phyloP scores from a whole-genome alignment of 257 asterid genomes.

The Lavandula angustifolia region DNA sequence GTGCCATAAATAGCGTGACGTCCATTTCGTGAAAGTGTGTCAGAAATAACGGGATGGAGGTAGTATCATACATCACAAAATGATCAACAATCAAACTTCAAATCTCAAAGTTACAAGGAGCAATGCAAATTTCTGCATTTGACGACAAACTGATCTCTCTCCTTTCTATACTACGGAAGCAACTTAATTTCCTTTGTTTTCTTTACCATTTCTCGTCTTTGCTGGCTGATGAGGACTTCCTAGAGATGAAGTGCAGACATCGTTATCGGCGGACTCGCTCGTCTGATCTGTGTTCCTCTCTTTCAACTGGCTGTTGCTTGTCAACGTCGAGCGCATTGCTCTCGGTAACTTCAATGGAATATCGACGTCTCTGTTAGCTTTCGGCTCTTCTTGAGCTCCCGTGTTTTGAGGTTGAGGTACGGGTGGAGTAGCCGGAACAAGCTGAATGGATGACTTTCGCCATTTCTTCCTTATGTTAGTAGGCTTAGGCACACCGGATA shows the following conservation, averaged over 20 bases:
- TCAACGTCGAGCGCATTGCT: conserved; percentile 59
- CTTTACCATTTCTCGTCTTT: conserved; percentile 54
- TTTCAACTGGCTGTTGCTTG: conserved; percentile 57
- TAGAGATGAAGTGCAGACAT: conserved; percentile 36
- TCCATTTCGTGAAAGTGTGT: too few species aligned
- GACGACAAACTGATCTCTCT: not conserved
- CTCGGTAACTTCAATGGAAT: conserved; percentile 70
- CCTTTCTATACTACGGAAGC: not conserved
- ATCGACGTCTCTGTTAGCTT: conserved; percentile 42
- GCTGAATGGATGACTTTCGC: conserved; percentile 77
- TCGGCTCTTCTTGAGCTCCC: conserved; percentile 47
- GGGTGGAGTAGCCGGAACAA: conserved; percentile 68
- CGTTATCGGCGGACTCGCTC: conserved; percentile 39
- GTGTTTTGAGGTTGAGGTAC: conserved; percentile 38
- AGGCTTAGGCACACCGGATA: conserved; percentile 60
- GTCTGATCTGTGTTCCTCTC: conserved; percentile 63
- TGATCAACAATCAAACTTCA: too few species aligned
- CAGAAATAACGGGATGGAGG: too few species aligned
- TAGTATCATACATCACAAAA: too few species aligned
- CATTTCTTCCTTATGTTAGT: conserved; percentile 68
- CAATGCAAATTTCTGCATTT: conserved; percentile 21
- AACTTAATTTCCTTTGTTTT: conserved; percentile 47
- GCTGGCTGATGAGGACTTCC: conserved; percentile 47
- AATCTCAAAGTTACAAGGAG: not conserved
- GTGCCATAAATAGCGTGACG: too few species aligned